Conservation (phyloP, 768 basidiomycete genomes). For the Rhizopogon rudus region DNA sequence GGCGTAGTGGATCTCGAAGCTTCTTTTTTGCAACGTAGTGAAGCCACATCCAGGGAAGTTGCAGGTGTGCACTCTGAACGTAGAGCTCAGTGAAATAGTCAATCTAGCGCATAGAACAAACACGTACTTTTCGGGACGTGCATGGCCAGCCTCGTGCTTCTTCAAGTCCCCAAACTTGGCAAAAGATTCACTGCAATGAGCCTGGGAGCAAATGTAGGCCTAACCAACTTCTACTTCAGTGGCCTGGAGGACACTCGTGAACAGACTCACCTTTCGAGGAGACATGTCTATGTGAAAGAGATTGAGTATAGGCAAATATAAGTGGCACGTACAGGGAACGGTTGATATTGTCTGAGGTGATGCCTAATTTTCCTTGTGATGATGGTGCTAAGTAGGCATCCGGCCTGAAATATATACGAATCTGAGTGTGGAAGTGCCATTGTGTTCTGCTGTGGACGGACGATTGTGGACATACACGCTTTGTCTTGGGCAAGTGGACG, state of each 20-base stretch:
- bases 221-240: background rate
- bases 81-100: constrained; percentile 2
- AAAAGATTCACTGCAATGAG: constrained; percentile 11
- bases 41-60: constrained; percentile 10
- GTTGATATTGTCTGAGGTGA: background rate
- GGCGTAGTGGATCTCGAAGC: constrained; percentile 14
- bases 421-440: background rate
- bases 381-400: background rate
- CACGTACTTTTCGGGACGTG: constrained; percentile 8
- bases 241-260: background rate
- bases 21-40: constrained; percentile 15
- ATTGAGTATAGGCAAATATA: background rate
- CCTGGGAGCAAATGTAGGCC: constrained; percentile 10
- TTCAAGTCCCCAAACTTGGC: constrained; percentile 13
- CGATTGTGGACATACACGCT: background rate
- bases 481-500: background rate
- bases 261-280: background rate
- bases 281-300: background rate
- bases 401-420: background rate
- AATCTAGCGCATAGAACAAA: background rate
- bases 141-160: constrained; percentile 17
- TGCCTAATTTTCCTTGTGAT: background rate
- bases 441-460: background rate
- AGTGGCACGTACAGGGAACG: no score
- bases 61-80: constrained; percentile 16